Evolutionary conservation across 345 rosid species (phyloP), one percentile per base, ranked within the genome.

Genomic region (Viola odorata): DNA sequence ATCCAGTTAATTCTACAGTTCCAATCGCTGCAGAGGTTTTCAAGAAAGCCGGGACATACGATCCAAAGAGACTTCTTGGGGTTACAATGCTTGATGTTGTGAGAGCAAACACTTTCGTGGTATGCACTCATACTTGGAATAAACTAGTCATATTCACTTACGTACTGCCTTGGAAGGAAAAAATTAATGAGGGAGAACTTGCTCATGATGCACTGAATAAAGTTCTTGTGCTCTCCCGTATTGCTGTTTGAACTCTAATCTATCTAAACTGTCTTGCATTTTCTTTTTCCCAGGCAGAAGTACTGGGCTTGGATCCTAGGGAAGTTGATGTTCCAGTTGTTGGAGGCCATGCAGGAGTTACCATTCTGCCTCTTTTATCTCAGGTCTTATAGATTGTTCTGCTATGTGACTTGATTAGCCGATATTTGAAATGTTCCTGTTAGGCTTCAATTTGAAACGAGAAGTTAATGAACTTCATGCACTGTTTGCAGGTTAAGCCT

Each of bases 1-100:
- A 88, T 67, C 91, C 96, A 5, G 88, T 88, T 56, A 85, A 84
- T 76, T 88, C 96, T 40, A 88, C 89, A 1, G 90, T 88, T 39
- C 88, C 90, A 13, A 84, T 88, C 66, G 96, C 90, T 3, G 85
- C 96, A 0, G 96, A 88, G 75, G 82, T 88, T 39, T 82, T 84
- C 68, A 82, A 85, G 77, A 84, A 85, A 57, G 83, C 87, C 39
- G 92, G 92, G 12, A 79, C 82, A 48, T 85, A 79, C 61, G 81
- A 88, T 66, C 85, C 82, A 57, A 88, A 74, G 81, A 78, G 74
- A 72, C 72, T 88, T 57, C 80, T 85, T 60, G 91, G 90, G 54
- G 92, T 88, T 40, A 82, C 91, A 7, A 88, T 82, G 38, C 88
- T 84, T 60, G 91, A 88, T 69, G 89, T 88, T 47, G 84, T 84